Percentiles rank a stretch among this genome's conserved stretches.
These are phyloP conservation scores for Komagataella phaffii DNA, from an alignment of 805 yeast genomes.

Conservation along the genomic window DNA sequence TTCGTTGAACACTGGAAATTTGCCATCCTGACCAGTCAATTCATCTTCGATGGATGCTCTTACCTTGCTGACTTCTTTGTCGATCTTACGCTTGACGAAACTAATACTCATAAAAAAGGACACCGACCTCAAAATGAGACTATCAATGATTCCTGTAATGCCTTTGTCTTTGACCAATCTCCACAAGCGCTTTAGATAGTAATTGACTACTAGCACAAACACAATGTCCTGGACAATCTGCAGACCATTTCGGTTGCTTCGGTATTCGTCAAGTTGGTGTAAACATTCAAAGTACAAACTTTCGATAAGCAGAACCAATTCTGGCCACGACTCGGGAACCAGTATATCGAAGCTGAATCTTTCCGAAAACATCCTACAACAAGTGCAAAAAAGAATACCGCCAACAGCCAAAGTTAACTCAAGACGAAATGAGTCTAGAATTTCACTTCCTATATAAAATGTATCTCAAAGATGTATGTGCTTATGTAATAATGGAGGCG, in stretches of 20 bases:
- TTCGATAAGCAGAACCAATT: not conserved
- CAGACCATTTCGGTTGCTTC: not conserved
- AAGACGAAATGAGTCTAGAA: not conserved
- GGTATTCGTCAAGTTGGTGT: not conserved
- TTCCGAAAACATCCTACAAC: not conserved
- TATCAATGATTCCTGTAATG: not conserved
- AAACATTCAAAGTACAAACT: not conserved
- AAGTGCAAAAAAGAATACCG: not conserved
- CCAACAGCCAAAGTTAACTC: not conserved
- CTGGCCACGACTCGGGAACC: not conserved
- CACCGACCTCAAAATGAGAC: not conserved
- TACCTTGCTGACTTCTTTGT: slow-evolving; percentile 39
- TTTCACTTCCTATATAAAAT: too few relatives aligned
- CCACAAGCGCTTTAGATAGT: not conserved
- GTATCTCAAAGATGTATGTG: not conserved
- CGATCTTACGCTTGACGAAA: slow-evolving; percentile 39
- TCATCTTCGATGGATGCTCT: slow-evolving; percentile 36
- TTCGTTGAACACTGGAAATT: slow-evolving; percentile 25
- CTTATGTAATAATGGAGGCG: not conserved
- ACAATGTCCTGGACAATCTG: not conserved
- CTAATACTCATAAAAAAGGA: slow-evolving; percentile 30
- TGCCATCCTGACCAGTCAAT: slow-evolving; percentile 40
- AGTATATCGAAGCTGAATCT: not conserved
- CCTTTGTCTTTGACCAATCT: not conserved
- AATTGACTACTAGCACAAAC: not conserved